Conservation (phyloP, 2,329 filamentous ascomycete genomes). For the Colletotrichum sp. region DNA sequence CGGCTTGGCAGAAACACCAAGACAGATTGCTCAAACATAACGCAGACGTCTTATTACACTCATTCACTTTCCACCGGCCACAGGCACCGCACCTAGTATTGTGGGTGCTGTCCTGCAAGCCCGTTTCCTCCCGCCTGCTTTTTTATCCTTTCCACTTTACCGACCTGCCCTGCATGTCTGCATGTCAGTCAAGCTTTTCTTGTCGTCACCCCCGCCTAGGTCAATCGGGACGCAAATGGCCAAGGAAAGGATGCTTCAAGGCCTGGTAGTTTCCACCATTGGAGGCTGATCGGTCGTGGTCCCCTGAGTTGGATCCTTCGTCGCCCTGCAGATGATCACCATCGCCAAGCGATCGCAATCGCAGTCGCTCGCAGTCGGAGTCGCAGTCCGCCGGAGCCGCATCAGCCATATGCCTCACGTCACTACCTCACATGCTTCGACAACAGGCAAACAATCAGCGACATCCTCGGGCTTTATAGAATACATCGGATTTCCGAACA, state of each 20-base stretch:
- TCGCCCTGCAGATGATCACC: not conserved
- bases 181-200: constrained; percentile 1
- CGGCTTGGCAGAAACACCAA: constrained; percentile 16
- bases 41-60: not conserved
- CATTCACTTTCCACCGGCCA: not conserved
- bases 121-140: not conserved
- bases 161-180: not conserved
- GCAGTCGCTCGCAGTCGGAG: not conserved
- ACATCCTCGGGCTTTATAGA: not conserved
- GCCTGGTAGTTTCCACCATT: not conserved
- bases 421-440: not conserved
- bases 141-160: not conserved
- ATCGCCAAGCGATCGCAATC: not conserved
- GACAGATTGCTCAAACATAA: not conserved
- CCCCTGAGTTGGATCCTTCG: not conserved
- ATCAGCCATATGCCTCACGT: not conserved
- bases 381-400: not conserved
- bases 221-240: not conserved
- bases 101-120: not conserved
- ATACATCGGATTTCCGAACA: not conserved
- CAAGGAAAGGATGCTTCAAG: not conserved
- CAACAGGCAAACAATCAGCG: not conserved
- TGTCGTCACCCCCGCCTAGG: not conserved
- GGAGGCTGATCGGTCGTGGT: not conserved
- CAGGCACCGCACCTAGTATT: not conserved